Percentiles rank a stretch among this genome's conserved stretches.
phyloP scores from a whole-genome alignment of 2,329 filamentous ascomycete genomes.

The Trichophyton schoenleinii region DNA sequence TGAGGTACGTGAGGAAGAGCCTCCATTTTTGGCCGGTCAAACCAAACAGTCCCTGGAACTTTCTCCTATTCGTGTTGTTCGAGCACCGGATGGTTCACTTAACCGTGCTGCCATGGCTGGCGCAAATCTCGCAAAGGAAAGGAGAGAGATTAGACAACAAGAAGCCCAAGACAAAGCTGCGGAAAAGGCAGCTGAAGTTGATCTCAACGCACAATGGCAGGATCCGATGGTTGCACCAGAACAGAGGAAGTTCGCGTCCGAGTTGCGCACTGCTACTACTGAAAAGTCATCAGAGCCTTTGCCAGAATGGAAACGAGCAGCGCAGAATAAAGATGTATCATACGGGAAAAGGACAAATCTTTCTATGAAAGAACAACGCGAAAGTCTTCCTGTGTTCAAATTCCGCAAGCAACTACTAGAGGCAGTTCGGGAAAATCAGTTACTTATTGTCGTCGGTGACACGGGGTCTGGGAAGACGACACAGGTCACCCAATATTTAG shows the following conservation, averaged over 20 bases:
- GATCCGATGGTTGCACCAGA: conserved; percentile 88
- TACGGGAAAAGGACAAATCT: conserved; percentile 78
- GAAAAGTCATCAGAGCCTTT: conserved; percentile 52
- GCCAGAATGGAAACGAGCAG: conserved; percentile 85
- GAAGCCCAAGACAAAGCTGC: conserved; percentile 69
- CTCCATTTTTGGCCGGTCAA: conserved; percentile 87
- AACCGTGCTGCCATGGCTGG: conserved; percentile 94
- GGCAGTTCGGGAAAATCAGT: conserved; percentile 74
- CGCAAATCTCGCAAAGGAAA: conserved; percentile 74
- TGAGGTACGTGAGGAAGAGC: conserved; percentile 90
- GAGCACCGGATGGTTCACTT: conserved; percentile 94
- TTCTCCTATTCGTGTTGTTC: conserved; percentile 90
- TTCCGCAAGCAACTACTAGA: conserved; percentile 81
- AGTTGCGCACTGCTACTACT: conserved; percentile 57
- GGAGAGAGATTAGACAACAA: conserved; percentile 76
- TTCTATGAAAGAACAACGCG: conserved; percentile 89
- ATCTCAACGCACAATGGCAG: conserved; percentile 84
- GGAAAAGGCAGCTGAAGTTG: conserved; percentile 62
- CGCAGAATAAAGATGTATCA: conserved; percentile 64
- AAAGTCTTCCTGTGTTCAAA: conserved; percentile 75
- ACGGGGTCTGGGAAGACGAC: conserved; percentile 97
- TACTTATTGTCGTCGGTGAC: conserved; percentile 92
- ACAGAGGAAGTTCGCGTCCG: conserved; percentile 76
- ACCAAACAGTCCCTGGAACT: conserved; percentile 92
- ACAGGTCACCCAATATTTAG: conserved; percentile 87